phyloP scores from a whole-genome alignment of 192 early-diverging fungal species.

The Chytriomyces confervae region DNA sequence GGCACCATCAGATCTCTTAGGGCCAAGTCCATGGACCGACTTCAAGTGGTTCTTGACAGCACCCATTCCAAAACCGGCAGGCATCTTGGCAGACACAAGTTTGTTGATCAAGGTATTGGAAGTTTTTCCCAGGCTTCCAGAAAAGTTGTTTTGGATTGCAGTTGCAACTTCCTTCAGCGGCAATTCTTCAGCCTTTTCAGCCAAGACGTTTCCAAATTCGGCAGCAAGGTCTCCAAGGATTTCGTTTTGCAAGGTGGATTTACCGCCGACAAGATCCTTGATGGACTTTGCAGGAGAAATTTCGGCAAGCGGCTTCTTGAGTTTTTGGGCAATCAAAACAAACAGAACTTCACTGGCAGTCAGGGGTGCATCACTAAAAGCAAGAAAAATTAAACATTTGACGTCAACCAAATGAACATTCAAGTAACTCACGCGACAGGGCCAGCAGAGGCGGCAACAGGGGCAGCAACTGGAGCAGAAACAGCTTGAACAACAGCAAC shows the following conservation, averaged over 20 bases:
- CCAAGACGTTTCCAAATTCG: conserved; percentile 81
- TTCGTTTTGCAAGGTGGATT: conserved; percentile 96
- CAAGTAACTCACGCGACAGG: conserved; percentile 40
- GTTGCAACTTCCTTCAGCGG: conserved; percentile 82
- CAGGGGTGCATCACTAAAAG: conserved; percentile 70
- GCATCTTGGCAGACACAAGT: conserved; percentile 89
- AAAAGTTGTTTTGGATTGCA: conserved; percentile 64
- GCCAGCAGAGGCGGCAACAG: conserved; percentile 56
- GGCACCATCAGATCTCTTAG: conserved; percentile 74
- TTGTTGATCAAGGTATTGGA: conserved; percentile 74
- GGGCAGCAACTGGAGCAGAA: conserved; percentile 59
- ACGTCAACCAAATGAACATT: conserved; percentile 15
- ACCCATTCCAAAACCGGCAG: conserved; percentile 84
- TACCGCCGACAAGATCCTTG: conserved; percentile 95
- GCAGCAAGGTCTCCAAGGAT: conserved; percentile 93
- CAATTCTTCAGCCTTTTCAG: conserved; percentile 92
- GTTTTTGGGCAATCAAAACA: conserved; percentile 86
- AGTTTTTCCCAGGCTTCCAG: conserved; percentile 83
- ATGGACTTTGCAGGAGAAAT: conserved; percentile 78
- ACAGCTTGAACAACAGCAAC: conserved; percentile 16
- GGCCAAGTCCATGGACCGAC: conserved; percentile 74
- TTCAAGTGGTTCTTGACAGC: conserved; percentile 78
- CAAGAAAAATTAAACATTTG: background rate
- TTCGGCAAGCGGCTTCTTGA: conserved; percentile 81
- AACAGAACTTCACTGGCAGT: conserved; percentile 83